These are phyloP conservation scores for Salix koriyanagi DNA, from an alignment of 345 rosid species.

Conservation along the genomic window DNA sequence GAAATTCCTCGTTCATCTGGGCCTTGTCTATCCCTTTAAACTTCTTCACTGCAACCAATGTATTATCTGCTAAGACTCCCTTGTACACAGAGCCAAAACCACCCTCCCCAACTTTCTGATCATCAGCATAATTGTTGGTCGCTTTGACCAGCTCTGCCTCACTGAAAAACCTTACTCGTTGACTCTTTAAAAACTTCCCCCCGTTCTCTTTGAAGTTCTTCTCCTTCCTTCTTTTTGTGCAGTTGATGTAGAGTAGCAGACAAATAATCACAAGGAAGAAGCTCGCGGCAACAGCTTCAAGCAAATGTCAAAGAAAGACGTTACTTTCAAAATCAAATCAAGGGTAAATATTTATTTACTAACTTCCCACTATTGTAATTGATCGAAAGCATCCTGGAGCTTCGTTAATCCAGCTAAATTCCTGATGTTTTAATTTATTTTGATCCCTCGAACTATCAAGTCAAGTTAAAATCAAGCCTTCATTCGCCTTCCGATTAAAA, in stretches of 20 bases:
- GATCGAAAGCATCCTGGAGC: too few relatives aligned
- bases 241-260: neutral
- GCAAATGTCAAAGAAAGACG: neutral
- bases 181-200: slow-evolving; percentile 24
- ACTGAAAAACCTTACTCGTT: slow-evolving; percentile 25
- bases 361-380: too few relatives aligned
- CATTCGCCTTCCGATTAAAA: too few relatives aligned
- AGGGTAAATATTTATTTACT: neutral
- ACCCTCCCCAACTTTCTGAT: slow-evolving; percentile 19
- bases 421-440: too few relatives aligned
- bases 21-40: slow-evolving; percentile 11
- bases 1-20: slow-evolving; percentile 19
- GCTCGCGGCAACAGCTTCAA: neutral
- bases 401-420: too few relatives aligned
- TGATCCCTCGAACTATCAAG: too few relatives aligned
- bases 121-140: slow-evolving; percentile 19
- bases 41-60: slow-evolving; percentile 15
- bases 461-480: too few relatives aligned
- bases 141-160: slow-evolving; percentile 30
- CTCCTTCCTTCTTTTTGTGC: slow-evolving; percentile 9
- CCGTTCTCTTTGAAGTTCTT: slow-evolving; percentile 24
- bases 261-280: neutral
- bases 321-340: too few relatives aligned
- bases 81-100: slow-evolving; percentile 30
- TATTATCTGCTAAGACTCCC: slow-evolving; percentile 17